These are phyloP conservation scores for Arthrobotrys musiformis DNA, from an alignment of 2,329 filamentous ascomycete genomes.

Conservation along the genomic window DNA sequence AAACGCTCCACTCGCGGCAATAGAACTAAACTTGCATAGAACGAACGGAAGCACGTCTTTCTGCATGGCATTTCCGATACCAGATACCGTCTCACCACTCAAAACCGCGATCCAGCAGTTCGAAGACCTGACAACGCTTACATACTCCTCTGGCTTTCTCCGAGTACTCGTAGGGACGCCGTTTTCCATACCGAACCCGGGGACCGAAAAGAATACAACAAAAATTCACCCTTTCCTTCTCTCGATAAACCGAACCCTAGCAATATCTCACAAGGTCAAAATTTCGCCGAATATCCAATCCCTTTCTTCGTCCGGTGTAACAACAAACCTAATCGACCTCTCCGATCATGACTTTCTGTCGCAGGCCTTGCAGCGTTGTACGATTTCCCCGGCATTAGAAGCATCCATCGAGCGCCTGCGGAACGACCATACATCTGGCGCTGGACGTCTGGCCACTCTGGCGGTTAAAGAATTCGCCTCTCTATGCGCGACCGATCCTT, in stretches of 20 bases:
- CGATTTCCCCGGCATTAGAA: conserved; percentile 44
- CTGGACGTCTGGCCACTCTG: conserved; percentile 49
- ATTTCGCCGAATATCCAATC: conserved; percentile 52
- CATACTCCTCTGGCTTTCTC: conserved; percentile 50
- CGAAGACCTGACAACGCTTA: conserved; percentile 50
- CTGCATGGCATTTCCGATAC: conserved; percentile 54
- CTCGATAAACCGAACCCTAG: conserved; percentile 37
- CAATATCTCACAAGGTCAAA: conserved; percentile 45
- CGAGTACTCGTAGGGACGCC: conserved; percentile 44
- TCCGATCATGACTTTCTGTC: conserved; percentile 42
- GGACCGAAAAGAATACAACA: not conserved
- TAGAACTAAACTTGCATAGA: too few relatives aligned
- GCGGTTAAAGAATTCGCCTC: conserved; percentile 50
- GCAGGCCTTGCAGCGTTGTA: conserved; percentile 40
- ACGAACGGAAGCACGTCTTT: conserved; percentile 51
- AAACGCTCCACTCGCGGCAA: too few relatives aligned
- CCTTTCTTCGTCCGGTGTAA: conserved; percentile 25
- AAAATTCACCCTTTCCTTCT: conserved; percentile 53
- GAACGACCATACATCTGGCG: conserved; percentile 47
- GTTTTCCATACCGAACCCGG: conserved; percentile 37
- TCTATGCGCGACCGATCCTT: conserved; percentile 33
- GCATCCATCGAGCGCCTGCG: conserved; percentile 43
- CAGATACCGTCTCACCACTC: conserved; percentile 46
- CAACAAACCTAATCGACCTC: conserved; percentile 44
- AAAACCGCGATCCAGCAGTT: conserved; percentile 55